Percentiles rank a stretch among this genome's conserved stretches.
Evolutionary conservation across 2,329 filamentous ascomycete genomes (phyloP).

Genomic region (Dichotomopilus funicola): DNA sequence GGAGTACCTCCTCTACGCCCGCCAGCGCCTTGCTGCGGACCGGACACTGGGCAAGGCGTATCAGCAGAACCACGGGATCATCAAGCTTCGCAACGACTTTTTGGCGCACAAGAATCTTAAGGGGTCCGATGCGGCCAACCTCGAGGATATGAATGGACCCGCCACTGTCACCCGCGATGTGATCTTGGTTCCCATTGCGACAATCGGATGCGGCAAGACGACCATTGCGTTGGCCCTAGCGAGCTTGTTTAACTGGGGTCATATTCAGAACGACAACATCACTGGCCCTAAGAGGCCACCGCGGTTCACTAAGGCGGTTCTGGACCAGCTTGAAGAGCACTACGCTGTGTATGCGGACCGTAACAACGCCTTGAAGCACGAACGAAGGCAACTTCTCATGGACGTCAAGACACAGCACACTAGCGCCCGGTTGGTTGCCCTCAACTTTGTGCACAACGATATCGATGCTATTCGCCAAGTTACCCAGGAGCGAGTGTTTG

Average conservation of each 20-base stretch:
- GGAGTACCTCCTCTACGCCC: conserved; percentile 80
- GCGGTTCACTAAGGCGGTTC: conserved; percentile 66
- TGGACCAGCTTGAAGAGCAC: conserved; percentile 55
- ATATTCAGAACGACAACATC: conserved; percentile 96
- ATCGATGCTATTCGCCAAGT: conserved; percentile 66
- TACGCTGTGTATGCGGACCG: conserved; percentile 82
- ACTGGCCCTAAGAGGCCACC: conserved; percentile 66
- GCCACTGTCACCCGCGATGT: conserved; percentile 59
- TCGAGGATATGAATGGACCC: conserved; percentile 55
- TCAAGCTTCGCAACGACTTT: conserved; percentile 82
- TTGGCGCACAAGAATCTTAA: conserved; percentile 75
- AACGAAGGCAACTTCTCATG: conserved; percentile 78
- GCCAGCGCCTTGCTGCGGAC: conserved; percentile 63
- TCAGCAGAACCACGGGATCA: conserved; percentile 88
- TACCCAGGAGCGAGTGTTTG: conserved; percentile 71
- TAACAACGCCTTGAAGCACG: conserved; percentile 86
- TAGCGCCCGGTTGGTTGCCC: conserved; percentile 67
- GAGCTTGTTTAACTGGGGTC: conserved; percentile 83
- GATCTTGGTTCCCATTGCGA: conserved; percentile 83
- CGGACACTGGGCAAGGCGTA: conserved; percentile 64
- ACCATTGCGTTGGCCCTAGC: conserved; percentile 77
- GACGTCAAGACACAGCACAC: conserved; percentile 62
- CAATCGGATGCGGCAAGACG: conserved; percentile 94
- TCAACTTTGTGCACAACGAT: conserved; percentile 82
- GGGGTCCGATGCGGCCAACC: conserved; percentile 78